phyloP scores from a whole-genome alignment of 2,329 filamentous ascomycete genomes.

The Seiridium unicorne region DNA sequence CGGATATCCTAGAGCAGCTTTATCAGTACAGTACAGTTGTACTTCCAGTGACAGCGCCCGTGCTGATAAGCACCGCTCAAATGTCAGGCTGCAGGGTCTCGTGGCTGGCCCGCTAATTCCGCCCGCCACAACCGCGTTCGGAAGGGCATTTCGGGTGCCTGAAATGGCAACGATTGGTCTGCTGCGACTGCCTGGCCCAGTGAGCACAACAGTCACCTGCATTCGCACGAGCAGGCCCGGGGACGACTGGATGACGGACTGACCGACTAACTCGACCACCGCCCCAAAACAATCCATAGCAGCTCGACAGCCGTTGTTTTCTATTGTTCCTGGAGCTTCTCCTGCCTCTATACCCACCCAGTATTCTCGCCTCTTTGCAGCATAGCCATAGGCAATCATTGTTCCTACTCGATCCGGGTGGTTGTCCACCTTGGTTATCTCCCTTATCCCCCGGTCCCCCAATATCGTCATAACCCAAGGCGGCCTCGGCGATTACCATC shows the following conservation, averaged over 20 bases:
- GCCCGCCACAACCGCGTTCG: neutral
- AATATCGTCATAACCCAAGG: conserved; percentile 4
- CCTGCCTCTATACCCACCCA: too few relatives aligned
- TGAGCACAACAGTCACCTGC: neutral
- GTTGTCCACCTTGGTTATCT: neutral
- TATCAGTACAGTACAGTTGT: neutral
- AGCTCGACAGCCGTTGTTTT: neutral
- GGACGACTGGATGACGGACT: conserved; percentile 6
- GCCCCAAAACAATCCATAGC: neutral
- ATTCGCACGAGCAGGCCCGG: neutral
- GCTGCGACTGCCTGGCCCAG: neutral
- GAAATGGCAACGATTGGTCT: neutral
- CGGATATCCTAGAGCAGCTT: too few relatives aligned
- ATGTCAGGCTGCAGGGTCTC: neutral
- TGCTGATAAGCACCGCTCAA: neutral
- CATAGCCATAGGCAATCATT: neutral
- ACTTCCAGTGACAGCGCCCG: too few relatives aligned
- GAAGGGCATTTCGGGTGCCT: neutral
- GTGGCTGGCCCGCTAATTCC: neutral
- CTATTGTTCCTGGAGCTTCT: neutral
- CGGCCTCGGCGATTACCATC: conserved; percentile 1
- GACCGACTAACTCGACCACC: conserved; percentile 6
- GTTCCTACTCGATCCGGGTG: neutral
- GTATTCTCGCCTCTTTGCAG: too few relatives aligned
- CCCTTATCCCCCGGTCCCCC: neutral